Conservation (phyloP, 208 protist species). For the Leishmania tarentolae region DNA sequence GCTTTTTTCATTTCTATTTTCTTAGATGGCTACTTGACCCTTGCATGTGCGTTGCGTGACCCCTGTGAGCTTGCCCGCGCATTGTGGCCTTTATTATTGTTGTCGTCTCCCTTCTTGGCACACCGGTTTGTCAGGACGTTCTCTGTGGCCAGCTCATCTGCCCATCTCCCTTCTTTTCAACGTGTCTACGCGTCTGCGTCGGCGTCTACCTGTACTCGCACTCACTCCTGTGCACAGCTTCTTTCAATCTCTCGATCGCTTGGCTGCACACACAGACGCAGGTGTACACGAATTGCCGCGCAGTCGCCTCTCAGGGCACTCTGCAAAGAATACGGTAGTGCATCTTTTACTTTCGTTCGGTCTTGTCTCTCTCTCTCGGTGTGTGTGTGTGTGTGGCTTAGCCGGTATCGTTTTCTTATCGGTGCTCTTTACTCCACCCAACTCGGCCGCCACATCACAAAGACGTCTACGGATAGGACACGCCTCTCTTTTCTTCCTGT, state of each 20-base stretch:
- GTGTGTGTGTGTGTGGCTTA: too few relatives aligned
- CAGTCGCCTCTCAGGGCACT: neutral
- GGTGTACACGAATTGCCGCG: neutral
- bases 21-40: neutral
- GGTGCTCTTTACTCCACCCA: neutral
- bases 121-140: too few relatives aligned
- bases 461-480: neutral
- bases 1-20: neutral
- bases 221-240: neutral
- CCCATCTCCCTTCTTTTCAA: neutral
- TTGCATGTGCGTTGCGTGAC: neutral
- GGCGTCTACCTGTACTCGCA: neutral
- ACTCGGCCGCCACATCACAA: neutral
- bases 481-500: constrained; percentile 7
- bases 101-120: neutral
- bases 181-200: neutral
- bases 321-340: neutral
- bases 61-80: neutral
- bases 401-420: neutral
- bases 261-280: neutral
- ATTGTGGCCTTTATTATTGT: neutral
- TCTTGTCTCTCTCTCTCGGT: neutral
- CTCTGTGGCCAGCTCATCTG: neutral
- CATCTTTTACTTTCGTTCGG: neutral
- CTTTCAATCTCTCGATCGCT: neutral